phyloP scores from a whole-genome alignment of 2,329 filamentous ascomycete species.

The Colletotrichum nymphaeae region DNA sequence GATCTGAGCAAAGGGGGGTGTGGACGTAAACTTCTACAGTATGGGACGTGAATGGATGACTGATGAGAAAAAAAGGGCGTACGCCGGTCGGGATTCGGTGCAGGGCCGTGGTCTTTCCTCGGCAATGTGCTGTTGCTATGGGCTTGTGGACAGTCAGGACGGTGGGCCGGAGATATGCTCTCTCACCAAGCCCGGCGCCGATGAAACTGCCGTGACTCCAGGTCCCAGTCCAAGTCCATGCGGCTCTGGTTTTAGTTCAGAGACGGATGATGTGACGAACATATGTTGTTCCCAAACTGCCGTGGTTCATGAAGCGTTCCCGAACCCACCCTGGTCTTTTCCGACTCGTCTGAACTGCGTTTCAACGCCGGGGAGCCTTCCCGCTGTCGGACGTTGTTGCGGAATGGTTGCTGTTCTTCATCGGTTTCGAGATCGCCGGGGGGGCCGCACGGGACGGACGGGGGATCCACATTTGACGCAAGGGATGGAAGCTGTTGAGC shows the following conservation, averaged over 20 bases:
- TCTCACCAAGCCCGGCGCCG: not conserved
- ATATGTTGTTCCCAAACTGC: not conserved
- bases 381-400: not conserved
- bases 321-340: not conserved
- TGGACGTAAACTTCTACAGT: not conserved
- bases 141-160: too few relatives aligned
- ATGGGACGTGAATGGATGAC: not conserved
- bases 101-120: not conserved
- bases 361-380: not conserved
- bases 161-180: not conserved
- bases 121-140: too few relatives aligned
- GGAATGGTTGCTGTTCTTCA: not conserved
- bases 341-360: constrained; percentile 18
- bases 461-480: not conserved
- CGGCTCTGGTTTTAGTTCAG: not conserved
- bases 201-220: not conserved
- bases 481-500: too few relatives aligned
- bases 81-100: not conserved
- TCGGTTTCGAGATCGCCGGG: not conserved
- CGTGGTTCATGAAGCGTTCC: not conserved
- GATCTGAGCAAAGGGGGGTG: not conserved
- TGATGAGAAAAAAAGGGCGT: not conserved
- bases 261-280: not conserved
- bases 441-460: not conserved
- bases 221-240: not conserved